These are phyloP conservation scores for Lomentospora prolificans DNA, from an alignment of 2,329 filamentous ascomycete species.

Conservation along the genomic window DNA sequence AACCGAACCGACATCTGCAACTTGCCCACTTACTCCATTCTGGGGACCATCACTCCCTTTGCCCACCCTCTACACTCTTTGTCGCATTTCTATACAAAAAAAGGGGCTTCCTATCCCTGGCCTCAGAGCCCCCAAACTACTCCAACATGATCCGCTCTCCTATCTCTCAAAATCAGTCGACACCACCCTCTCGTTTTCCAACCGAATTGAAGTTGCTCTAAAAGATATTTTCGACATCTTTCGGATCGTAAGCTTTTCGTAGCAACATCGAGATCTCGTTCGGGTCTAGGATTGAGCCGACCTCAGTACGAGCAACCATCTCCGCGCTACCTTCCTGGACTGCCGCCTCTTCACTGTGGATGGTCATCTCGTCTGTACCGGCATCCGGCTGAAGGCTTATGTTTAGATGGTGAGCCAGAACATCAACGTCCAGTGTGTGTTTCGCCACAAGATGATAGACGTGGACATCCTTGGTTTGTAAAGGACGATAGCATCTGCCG, in stretches of 20 bases:
- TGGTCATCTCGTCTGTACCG: neutral
- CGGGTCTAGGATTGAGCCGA: neutral
- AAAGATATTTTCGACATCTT: neutral
- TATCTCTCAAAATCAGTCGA: too few relatives aligned
- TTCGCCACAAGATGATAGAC: slow-evolving; percentile 29
- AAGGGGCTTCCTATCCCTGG: too few relatives aligned
- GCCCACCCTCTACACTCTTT: too few relatives aligned
- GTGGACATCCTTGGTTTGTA: slow-evolving; percentile 26
- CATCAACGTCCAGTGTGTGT: slow-evolving; percentile 30
- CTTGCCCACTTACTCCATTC: too few relatives aligned
- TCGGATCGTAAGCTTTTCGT: neutral
- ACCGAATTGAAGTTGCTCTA: too few relatives aligned
- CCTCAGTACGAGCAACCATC: neutral
- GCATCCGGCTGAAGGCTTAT: neutral
- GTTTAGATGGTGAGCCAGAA: slow-evolving; percentile 18
- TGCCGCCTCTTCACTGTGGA: neutral
- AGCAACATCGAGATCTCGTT: neutral
- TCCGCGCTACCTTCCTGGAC: neutral
- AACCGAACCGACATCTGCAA: too few relatives aligned
- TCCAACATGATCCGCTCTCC: too few relatives aligned
- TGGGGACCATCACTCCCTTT: too few relatives aligned
- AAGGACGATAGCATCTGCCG: slow-evolving; percentile 28
- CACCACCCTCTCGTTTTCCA: too few relatives aligned
- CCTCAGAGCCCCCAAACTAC: too few relatives aligned
- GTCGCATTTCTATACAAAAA: too few relatives aligned